Percentiles rank a stretch among this genome's conserved stretches.
phyloP scores from a whole-genome alignment of 1,284 basidiomycete genomes.

The Ceratobasidium theobromae region DNA sequence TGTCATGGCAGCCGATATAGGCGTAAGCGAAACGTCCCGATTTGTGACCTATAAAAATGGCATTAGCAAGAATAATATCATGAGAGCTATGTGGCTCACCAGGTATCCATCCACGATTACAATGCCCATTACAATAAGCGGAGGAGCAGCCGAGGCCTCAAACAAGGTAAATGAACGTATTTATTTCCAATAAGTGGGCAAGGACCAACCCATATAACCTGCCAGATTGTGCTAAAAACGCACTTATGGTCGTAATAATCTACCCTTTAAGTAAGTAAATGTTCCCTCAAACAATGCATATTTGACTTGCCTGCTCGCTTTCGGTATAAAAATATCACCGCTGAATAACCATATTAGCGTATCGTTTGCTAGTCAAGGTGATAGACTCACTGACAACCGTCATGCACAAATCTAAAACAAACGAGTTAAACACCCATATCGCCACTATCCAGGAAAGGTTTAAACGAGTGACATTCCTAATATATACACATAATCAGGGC shows the following conservation, averaged over 20 bases:
- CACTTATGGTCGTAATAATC: neutral
- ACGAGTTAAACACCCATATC: conserved; percentile 2
- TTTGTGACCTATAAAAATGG: neutral
- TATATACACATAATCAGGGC: too few relatives aligned
- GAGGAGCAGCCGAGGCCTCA: conserved; percentile 17
- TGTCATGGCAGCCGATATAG: neutral
- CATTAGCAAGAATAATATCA: neutral
- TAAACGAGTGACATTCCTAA: too few relatives aligned
- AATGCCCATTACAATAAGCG: neutral
- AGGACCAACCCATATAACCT: conserved; percentile 1
- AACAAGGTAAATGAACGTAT: too few relatives aligned
- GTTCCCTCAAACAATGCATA: neutral
- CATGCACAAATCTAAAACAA: conserved; percentile 4
- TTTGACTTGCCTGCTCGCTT: neutral
- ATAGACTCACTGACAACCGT: neutral
- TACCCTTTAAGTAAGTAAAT: neutral
- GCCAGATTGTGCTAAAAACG: conserved; percentile 5
- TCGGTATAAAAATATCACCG: neutral
- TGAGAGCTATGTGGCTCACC: neutral
- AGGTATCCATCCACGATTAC: neutral
- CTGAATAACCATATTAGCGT: neutral
- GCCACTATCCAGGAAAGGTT: too few relatives aligned
- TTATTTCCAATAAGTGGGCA: neutral
- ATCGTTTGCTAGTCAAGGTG: too few relatives aligned
- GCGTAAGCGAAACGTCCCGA: neutral